Conservation (phyloP, 257 asterid species). For the Primulina huaijiensis region DNA sequence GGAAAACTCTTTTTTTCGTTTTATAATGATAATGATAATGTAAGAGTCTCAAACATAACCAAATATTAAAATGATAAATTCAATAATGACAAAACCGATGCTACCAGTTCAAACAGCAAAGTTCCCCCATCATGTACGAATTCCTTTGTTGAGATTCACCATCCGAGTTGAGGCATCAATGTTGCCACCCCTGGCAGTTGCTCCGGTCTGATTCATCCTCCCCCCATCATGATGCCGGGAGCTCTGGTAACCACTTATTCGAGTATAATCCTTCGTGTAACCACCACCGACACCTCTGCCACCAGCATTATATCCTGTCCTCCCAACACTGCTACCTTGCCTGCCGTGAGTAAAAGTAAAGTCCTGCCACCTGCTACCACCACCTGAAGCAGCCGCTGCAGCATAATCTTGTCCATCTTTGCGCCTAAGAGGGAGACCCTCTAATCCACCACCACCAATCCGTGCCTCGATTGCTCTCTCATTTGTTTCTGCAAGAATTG, state of each 20-base stretch:
- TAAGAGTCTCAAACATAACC: too few relatives aligned
- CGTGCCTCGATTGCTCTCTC: slow-evolving; percentile 79
- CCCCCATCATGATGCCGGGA: slow-evolving; percentile 51
- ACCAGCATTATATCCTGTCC: slow-evolving; percentile 45
- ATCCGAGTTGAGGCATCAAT: slow-evolving; percentile 62
- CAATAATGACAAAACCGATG: neutral
- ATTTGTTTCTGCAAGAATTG: slow-evolving; percentile 72
- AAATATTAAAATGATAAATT: too few relatives aligned
- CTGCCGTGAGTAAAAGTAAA: slow-evolving; percentile 68
- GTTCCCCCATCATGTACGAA: slow-evolving; percentile 35
- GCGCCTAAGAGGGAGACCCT: slow-evolving; percentile 73
- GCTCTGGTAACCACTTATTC: slow-evolving; percentile 47
- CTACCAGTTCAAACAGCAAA: neutral
- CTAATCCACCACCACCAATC: slow-evolving; percentile 81
- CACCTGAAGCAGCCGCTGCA: slow-evolving; percentile 46
- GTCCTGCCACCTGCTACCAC: slow-evolving; percentile 77
- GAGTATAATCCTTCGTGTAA: slow-evolving; percentile 49
- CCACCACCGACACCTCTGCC: slow-evolving; percentile 39
- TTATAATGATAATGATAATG: neutral
- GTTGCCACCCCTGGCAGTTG: slow-evolving; percentile 53
- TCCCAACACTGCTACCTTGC: slow-evolving; percentile 60
- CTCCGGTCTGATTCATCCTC: slow-evolving; percentile 45
- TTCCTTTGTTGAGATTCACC: slow-evolving; percentile 85
- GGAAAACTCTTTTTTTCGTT: neutral
- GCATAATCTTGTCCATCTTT: slow-evolving; percentile 89